phyloP scores from a whole-genome alignment of 2,329 filamentous ascomycete species.

The Xylaria multiplex region DNA sequence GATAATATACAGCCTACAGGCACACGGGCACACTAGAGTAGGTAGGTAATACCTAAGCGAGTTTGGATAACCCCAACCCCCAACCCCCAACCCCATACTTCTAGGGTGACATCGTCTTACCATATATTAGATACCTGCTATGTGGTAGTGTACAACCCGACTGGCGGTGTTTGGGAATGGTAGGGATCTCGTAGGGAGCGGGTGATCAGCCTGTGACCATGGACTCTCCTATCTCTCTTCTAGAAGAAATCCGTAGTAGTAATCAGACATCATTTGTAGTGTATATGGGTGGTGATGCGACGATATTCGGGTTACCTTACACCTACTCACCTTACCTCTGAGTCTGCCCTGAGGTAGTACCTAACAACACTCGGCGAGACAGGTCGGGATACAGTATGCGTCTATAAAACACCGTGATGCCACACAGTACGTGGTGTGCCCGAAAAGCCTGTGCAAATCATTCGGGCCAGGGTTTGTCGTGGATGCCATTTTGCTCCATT shows the following conservation, averaged over 20 bases:
- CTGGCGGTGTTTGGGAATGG: constrained; percentile 1
- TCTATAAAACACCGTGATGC: not conserved
- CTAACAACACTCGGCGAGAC: not conserved
- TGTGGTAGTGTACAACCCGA: not conserved
- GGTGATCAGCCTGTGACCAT: not conserved
- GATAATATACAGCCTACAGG: not conserved
- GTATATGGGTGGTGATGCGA: not conserved
- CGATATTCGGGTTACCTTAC: no score
- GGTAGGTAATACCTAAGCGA: constrained; percentile 7
- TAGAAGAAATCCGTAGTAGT: constrained; percentile 30
- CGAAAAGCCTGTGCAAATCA: constrained; percentile 29
- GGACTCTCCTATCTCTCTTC: constrained; percentile 22
- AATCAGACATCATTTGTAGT: not conserved
- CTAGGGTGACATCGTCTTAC: constrained; percentile 15
- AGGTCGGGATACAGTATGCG: not conserved
- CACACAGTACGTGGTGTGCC: not conserved
- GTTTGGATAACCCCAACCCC: constrained; percentile 8
- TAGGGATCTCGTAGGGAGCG: not conserved
- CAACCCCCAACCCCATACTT: not conserved
- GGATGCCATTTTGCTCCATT: not conserved
- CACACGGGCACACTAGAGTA: not conserved
- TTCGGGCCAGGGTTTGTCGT: not conserved
- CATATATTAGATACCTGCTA: not conserved
- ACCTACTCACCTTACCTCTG: no score
- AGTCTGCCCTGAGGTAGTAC: no score